Base-by-base conservation (phyloP, 495 filamentous ascomycete genomes). In the Chaetomidium leptoderma region DNA sequence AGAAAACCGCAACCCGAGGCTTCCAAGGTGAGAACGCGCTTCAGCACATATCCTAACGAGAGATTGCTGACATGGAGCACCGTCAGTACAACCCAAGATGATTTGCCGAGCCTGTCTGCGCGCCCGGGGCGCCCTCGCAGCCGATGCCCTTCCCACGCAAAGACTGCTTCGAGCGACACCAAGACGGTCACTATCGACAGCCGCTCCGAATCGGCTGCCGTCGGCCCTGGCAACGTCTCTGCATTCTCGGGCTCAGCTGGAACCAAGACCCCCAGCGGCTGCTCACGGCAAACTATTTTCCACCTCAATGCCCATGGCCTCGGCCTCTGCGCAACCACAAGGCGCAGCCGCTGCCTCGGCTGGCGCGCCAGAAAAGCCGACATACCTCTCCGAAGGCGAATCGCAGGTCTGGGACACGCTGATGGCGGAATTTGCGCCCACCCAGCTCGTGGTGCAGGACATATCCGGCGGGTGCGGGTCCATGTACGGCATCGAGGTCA, bases 381-480 rank as follows among this genome's bases (percentile, higher is more conserved):
- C 62, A 44, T 68, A 68, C 46, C 67, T 78, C 24, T 67, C 71
- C 44, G 68, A 71, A 2, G 73, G 72, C 50, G 77, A 80, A 53
- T 70, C 75, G 3, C 63, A 68, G 17, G 73, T 80, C 39, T 78
- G 76, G 74, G 76, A 78, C 51, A 64, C 62, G 37, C 60, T 80
- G 17, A 39, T 63, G 30, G 66, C 71, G 17, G 73, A 76, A 63
- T 73, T 78, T 45, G 45, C 64, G n/a, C 75, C 77, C 26, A 74
- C 74, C 0, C 60, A 76, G 46, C 71, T 78, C 24, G 59, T 81
- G 65, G 87, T 91, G n/a, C 84, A 83, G 65, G 87, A 91, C 69
- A 81, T 91, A 50, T 85, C 81, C n/a, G 87, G 87, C 35, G 87
- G 87, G 29, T 91, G 87, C 71, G 87, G 87, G 44, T 83, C 80